Evolutionary conservation across 129 eudicot genomes (phyloP).

Genomic region (Escallonia rubra): DNA sequence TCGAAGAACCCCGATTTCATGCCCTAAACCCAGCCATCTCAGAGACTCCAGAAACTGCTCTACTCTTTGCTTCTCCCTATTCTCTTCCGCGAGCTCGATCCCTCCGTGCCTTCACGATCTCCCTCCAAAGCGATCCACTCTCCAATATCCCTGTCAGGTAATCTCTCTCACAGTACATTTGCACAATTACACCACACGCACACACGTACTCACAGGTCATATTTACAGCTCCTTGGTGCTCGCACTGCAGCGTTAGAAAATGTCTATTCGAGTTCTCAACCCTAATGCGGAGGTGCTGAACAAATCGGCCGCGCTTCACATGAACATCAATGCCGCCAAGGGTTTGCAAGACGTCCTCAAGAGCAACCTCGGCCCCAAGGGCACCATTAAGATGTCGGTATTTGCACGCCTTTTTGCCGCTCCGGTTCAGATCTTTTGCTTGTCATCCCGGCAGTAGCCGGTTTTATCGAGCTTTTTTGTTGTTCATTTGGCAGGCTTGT

Average conservation of each 20-base stretch:
- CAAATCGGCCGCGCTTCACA: slow-evolving; percentile 93
- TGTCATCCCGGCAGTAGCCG: not conserved
- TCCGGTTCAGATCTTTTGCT: not conserved
- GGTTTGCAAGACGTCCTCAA: slow-evolving; percentile 91
- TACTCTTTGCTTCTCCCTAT: too few species aligned
- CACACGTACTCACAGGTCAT: too few species aligned
- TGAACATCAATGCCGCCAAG: slow-evolving; percentile 94
- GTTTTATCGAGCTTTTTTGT: not conserved
- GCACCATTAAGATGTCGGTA: slow-evolving; percentile 77
- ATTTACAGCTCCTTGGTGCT: too few species aligned
- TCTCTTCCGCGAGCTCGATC: too few species aligned
- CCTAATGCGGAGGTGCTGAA: slow-evolving; percentile 91
- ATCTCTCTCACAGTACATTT: too few species aligned
- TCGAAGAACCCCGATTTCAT: too few species aligned
- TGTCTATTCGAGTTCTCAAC: slow-evolving; percentile 75
- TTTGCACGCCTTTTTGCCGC: not conserved
- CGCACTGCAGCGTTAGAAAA: slow-evolving; percentile 9
- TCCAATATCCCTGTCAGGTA: too few species aligned
- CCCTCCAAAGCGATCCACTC: too few species aligned
- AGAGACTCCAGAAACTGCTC: too few species aligned
- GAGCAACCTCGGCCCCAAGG: slow-evolving; percentile 93
- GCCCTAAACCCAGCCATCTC: too few species aligned
- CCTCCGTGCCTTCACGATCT: too few species aligned
- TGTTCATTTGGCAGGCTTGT: slow-evolving; percentile 59
- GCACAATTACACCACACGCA: too few species aligned